These are phyloP conservation scores for Mortierella sp. DNA, from an alignment of 371 early-diverging fungal species.

Conservation along the genomic window DNA sequence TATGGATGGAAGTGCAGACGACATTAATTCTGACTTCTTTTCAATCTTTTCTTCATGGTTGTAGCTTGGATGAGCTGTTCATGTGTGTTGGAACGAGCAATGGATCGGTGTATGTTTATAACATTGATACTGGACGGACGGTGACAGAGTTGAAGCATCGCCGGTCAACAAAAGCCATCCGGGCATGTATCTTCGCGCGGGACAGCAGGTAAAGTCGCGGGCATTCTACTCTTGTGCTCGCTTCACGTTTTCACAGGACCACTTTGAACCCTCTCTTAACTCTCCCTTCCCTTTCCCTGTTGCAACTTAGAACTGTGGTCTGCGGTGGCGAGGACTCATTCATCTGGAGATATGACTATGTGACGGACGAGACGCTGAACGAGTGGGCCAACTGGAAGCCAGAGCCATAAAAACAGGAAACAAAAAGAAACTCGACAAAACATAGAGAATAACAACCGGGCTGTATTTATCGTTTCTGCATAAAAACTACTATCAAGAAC, in stretches of 20 bases:
- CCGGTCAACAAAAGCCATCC: slow-evolving; percentile 82
- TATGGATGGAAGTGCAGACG: background rate
- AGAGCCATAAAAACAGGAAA: slow-evolving; percentile 22
- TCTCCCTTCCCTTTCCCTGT: background rate
- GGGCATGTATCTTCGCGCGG: slow-evolving; percentile 82
- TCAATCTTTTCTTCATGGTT: background rate
- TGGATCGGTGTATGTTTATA: slow-evolving; percentile 79
- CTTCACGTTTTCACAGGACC: too few relatives aligned
- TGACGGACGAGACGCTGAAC: slow-evolving; percentile 76
- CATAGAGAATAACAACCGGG: background rate
- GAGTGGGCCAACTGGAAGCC: slow-evolving; percentile 76
- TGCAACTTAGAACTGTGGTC: slow-evolving; percentile 68
- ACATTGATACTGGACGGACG: slow-evolving; percentile 72
- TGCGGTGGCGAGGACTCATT: slow-evolving; percentile 85
- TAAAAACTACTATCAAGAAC: too few relatives aligned
- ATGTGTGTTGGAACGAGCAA: slow-evolving; percentile 82
- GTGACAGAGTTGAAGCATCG: slow-evolving; percentile 81
- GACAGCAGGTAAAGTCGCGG: slow-evolving; percentile 81
- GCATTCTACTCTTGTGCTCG: too few relatives aligned
- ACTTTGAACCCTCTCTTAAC: background rate
- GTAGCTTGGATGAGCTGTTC: slow-evolving; percentile 74
- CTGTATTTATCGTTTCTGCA: background rate
- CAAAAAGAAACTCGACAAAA: background rate
- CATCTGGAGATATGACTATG: slow-evolving; percentile 88
- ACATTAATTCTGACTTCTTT: background rate